Conservation (phyloP, 139 green algal species). For the Chlorella sorokiniana region DNA sequence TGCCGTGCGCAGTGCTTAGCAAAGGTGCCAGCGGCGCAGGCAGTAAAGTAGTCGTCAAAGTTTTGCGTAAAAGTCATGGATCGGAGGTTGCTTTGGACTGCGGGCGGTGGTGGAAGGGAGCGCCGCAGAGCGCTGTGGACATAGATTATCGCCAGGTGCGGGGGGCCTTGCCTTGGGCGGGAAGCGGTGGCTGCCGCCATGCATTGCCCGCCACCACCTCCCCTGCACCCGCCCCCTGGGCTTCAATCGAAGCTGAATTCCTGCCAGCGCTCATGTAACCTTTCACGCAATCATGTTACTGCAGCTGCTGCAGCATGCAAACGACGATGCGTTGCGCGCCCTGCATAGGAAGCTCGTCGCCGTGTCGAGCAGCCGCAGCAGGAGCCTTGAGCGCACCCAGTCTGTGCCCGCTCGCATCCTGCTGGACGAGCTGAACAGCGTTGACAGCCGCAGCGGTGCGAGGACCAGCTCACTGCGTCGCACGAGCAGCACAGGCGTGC, state of each 20-base stretch:
- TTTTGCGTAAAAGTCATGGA: neutral
- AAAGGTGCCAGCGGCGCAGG: neutral
- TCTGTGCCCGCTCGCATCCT: neutral
- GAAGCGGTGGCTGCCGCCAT: neutral
- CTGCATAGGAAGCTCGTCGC: conserved; percentile 17
- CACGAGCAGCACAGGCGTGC: conserved; percentile 1
- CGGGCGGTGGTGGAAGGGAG: conserved; percentile 10
- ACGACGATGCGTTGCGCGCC: neutral
- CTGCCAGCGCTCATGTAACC: too few species aligned
- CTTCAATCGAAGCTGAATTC: too few species aligned
- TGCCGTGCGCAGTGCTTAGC: conserved; percentile 25
- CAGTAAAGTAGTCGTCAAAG: neutral
- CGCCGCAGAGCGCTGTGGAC: neutral
- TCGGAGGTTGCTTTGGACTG: conserved; percentile 10
- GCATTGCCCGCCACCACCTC: neutral
- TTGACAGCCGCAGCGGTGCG: neutral
- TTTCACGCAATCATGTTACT: too few species aligned
- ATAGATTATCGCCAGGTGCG: conserved; percentile 17
- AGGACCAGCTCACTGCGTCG: neutral
- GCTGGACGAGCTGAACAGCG: neutral
- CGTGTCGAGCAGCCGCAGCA: neutral
- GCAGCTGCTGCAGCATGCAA: conserved; percentile 26
- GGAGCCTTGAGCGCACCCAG: neutral
- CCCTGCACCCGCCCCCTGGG: neutral
- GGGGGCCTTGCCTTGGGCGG: neutral